Base-by-base conservation (phyloP, 1,284 basidiomycete genomes). In the Moesziomyces parantarcticus region DNA sequence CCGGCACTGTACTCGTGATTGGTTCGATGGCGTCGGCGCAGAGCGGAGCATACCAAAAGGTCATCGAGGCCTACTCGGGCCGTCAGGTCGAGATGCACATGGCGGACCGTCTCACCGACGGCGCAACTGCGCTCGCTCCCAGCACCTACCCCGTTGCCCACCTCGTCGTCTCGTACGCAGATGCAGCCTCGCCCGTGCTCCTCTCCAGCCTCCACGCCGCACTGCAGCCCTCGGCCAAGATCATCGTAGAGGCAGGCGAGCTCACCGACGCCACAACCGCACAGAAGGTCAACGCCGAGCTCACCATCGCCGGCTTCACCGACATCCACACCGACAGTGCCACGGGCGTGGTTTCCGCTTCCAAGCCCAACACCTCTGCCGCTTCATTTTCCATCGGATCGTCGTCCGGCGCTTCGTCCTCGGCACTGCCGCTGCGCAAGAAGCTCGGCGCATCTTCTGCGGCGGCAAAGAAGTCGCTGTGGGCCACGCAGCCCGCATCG, bases 41-140 rank as follows among this genome's bases (percentile, higher is more conserved):
- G 45, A 56, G 50, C 44, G 80, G 80, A 29, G 48, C 63, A 20
- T 83, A 83, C 58, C 81, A 83, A 48, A 59, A 67, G 18, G 73
- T 61, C 0, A 75, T 83, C 44, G 66, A 82, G 47, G 42, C 55
- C 0, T 68, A 68, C 60, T 61, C 61, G 7, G 64, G 62, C 22
- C 62, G 62, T 50, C 67, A 67, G 40, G 74, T 83, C 7, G 82
- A 83, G 53, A 83, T 82, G 69, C 72, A 83, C 56, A 82, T 83
- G 81, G 66, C 78, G 23, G 82, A 83, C 51, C 78, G 82, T 11
- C 58, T 83, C 41, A 82, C 79, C 16, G 79, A 82, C 21, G 76
- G 63, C 2, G 78, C 66, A 20, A 77, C 75, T 9, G 36, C 61
- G 36, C 76, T 79, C 14, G 26, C 60, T 6, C 54, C 72, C 18